These are phyloP conservation scores for Globisporangium camurandrum DNA, from an alignment of 352 stramenopile species.

Conservation along the genomic window DNA sequence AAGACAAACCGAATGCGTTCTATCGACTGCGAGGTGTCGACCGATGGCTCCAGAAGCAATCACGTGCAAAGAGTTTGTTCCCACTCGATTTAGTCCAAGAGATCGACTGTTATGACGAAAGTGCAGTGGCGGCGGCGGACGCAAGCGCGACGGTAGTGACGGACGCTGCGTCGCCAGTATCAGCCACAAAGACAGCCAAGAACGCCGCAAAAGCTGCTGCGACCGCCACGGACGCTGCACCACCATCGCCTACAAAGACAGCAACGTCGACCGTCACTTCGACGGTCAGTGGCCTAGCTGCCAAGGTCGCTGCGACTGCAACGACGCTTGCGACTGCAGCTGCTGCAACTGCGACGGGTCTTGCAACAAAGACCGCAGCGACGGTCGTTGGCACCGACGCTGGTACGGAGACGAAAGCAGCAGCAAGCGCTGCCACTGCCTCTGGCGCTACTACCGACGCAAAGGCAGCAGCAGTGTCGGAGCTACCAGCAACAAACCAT, in stretches of 20 bases:
- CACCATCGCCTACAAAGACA: too few species aligned
- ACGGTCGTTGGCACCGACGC: not conserved
- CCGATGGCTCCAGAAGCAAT: conserved; percentile 28
- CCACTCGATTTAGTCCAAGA: conserved; percentile 60
- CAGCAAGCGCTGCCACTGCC: too few species aligned
- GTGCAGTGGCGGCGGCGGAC: conserved; percentile 2
- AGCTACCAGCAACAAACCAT: too few species aligned
- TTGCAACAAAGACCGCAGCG: not conserved
- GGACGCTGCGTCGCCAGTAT: not conserved
- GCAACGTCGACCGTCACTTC: too few species aligned
- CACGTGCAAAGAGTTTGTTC: conserved; percentile 33
- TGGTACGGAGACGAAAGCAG: not conserved
- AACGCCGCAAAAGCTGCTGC: not conserved
- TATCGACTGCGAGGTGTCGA: conserved; percentile 55
- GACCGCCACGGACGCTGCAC: too few species aligned
- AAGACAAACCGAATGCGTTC: conserved; percentile 34
- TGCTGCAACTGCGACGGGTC: not conserved
- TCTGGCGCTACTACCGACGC: too few species aligned
- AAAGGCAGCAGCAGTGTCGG: too few species aligned
- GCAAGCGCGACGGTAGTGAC: too few species aligned
- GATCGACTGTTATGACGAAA: conserved; percentile 32
- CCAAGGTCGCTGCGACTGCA: not conserved
- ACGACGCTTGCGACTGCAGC: not conserved
- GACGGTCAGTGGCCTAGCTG: too few species aligned
- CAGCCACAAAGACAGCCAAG: not conserved